Conservation (phyloP, 2,329 filamentous ascomycete species). For the Cladosporium sp. region DNA sequence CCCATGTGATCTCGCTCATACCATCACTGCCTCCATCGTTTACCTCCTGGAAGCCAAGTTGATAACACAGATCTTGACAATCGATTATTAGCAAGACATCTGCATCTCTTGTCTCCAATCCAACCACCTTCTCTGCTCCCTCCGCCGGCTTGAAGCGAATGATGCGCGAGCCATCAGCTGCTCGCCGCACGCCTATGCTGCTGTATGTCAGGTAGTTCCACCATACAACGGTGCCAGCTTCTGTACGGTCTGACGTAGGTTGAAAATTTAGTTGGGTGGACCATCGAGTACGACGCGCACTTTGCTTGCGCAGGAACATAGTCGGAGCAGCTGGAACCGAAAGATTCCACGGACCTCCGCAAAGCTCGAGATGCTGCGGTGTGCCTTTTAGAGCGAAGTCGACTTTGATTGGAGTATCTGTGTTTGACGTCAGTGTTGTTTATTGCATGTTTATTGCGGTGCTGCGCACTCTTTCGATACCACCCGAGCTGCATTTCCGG, state of each 20-base stretch:
- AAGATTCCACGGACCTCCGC: constrained; percentile 55
- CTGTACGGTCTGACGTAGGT: constrained; percentile 45
- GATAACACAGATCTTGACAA: constrained; percentile 34
- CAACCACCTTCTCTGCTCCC: constrained; percentile 23
- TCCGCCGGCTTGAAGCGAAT: constrained; percentile 32
- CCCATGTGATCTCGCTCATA: constrained; percentile 26
- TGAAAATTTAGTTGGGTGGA: constrained; percentile 49
- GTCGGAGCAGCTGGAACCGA: constrained; percentile 53
- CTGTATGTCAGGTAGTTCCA: constrained; percentile 53
- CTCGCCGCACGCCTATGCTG: constrained; percentile 43
- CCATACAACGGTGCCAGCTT: constrained; percentile 57
- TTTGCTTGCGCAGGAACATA: constrained; percentile 57
- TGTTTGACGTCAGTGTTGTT: not conserved
- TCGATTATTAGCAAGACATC: constrained; percentile 34
- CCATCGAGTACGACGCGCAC: constrained; percentile 45
- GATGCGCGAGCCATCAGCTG: constrained; percentile 25
- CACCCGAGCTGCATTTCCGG: constrained; percentile 39
- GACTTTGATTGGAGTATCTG: constrained; percentile 51
- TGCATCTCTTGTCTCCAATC: constrained; percentile 17
- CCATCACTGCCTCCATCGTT: constrained; percentile 10
- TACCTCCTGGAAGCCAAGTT: constrained; percentile 32
- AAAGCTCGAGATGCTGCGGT: constrained; percentile 48
- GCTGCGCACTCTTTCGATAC: constrained; percentile 41
- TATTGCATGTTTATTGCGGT: not conserved
- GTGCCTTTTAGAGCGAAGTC: constrained; percentile 51